A percentile compares a stretch with the other conserved stretches of the same genome.
These are phyloP conservation scores for Boletus patriciae DNA, from an alignment of 768 basidiomycete genomes.

Conservation along the genomic window DNA sequence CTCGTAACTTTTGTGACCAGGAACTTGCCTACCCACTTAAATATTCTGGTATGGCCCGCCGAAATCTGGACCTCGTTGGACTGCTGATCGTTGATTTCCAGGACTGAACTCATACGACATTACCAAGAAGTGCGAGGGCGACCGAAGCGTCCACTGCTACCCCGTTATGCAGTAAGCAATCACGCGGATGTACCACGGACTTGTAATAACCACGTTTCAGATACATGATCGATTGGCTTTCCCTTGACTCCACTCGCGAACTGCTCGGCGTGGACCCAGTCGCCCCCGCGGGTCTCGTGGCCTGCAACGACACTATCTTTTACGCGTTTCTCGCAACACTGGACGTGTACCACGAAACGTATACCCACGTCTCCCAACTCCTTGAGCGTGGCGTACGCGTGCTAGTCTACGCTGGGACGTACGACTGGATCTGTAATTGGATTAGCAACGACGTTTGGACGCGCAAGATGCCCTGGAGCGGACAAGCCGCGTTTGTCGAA, in stretches of 20 bases:
- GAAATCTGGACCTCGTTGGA: not conserved
- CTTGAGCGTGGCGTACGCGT: slow-evolving; percentile 71
- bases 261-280: slow-evolving; percentile 58
- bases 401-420: slow-evolving; percentile 67
- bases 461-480: slow-evolving; percentile 67
- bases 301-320: slow-evolving; percentile 40
- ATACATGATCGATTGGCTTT: slow-evolving; percentile 58
- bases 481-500: slow-evolving; percentile 46
- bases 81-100: slow-evolving; percentile 7
- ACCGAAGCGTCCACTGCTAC: slow-evolving; percentile 56
- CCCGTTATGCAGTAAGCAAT: slow-evolving; percentile 45
- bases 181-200: not conserved
- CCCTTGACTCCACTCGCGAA: slow-evolving; percentile 48
- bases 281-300: slow-evolving; percentile 37
- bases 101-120: slow-evolving; percentile 68
- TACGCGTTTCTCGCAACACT: slow-evolving; percentile 44
- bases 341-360: slow-evolving; percentile 37
- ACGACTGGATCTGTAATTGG: slow-evolving; percentile 77
- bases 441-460: slow-evolving; percentile 73
- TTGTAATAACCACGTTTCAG: slow-evolving; percentile 30
- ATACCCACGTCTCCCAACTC: slow-evolving; percentile 42
- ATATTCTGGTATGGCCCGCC: slow-evolving; percentile 18
- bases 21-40: slow-evolving; percentile 33
- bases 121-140: slow-evolving; percentile 52
- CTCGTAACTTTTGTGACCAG: slow-evolving; percentile 59